Evolutionary conservation across 2,329 filamentous ascomycete species (phyloP).

Genomic region (Neopestalotiopsis rosae): DNA sequence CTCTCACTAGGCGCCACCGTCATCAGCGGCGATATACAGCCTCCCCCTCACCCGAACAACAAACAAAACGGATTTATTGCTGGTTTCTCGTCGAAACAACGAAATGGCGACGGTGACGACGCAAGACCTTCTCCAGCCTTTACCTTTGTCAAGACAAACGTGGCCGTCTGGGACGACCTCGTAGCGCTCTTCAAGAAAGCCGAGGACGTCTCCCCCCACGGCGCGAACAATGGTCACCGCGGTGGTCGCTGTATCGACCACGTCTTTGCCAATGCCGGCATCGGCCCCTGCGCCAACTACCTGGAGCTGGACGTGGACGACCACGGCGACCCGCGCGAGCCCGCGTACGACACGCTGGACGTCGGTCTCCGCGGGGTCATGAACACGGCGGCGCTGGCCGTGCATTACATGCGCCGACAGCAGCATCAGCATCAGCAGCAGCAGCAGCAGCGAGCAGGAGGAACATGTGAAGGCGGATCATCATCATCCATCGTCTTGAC

Average conservation of each 20-base stretch:
- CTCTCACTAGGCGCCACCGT: slow-evolving; percentile 59
- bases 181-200: slow-evolving; percentile 56
- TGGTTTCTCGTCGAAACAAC: too few relatives aligned
- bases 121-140: slow-evolving; percentile 27
- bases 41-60: slow-evolving; percentile 35
- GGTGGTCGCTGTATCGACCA: slow-evolving; percentile 71
- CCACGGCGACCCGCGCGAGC: slow-evolving; percentile 53
- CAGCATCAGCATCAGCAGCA: slow-evolving; percentile 27
- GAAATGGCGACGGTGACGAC: too few relatives aligned
- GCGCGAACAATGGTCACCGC: slow-evolving; percentile 48
- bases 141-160: slow-evolving; percentile 51
- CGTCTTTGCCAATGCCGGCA: slow-evolving; percentile 72
- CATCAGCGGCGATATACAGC: slow-evolving; percentile 58
- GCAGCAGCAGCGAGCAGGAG: slow-evolving; percentile 42
- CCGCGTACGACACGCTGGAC: slow-evolving; percentile 46
- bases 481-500: slow-evolving; percentile 50
- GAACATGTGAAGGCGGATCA: too few relatives aligned
- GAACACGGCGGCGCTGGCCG: slow-evolving; percentile 53
- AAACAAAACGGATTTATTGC: background rate
- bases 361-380: slow-evolving; percentile 55
- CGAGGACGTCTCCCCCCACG: slow-evolving; percentile 46
- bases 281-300: slow-evolving; percentile 40
- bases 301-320: slow-evolving; percentile 49
- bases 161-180: slow-evolving; percentile 56
- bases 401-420: slow-evolving; percentile 56